A percentile compares a stretch with the other conserved stretches of the same genome.
Conservation (phyloP, 768 basidiomycete genomes). For the Cantharellus anzutake region DNA sequence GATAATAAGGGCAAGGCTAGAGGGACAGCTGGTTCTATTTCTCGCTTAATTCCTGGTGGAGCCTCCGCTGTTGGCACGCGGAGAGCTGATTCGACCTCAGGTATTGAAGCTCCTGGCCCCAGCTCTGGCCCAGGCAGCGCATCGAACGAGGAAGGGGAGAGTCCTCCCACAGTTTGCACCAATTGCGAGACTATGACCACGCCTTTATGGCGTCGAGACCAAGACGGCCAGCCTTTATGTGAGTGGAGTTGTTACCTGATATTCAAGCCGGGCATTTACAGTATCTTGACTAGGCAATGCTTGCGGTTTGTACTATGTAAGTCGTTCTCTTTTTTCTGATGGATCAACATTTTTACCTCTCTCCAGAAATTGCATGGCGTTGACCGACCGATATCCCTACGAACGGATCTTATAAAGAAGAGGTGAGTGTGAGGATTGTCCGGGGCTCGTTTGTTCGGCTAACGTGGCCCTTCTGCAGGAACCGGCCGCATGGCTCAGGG, state of each 20-base stretch:
- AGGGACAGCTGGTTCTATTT: no score
- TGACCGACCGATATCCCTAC: slow-evolving; percentile 80
- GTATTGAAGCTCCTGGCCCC: background rate
- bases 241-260: slow-evolving; percentile 16
- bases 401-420: slow-evolving; percentile 97
- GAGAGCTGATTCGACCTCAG: background rate
- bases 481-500: background rate
- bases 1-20: no score
- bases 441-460: background rate
- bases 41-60: no score
- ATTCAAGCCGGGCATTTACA: background rate
- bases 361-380: slow-evolving; percentile 86
- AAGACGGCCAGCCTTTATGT: slow-evolving; percentile 85
- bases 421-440: slow-evolving; percentile 26
- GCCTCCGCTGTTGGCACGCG: no score
- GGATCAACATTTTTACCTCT: background rate
- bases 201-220: slow-evolving; percentile 80
- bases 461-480: background rate
- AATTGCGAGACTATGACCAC: slow-evolving; percentile 95
- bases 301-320: slow-evolving; percentile 82
- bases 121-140: background rate
- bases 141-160: slow-evolving; percentile 25
- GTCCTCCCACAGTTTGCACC: slow-evolving; percentile 66
- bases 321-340: slow-evolving; percentile 17
- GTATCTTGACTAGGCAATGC: slow-evolving; percentile 43